Base-by-base conservation (phyloP, 331 rosid species). In the Dryas integrifolia region DNA sequence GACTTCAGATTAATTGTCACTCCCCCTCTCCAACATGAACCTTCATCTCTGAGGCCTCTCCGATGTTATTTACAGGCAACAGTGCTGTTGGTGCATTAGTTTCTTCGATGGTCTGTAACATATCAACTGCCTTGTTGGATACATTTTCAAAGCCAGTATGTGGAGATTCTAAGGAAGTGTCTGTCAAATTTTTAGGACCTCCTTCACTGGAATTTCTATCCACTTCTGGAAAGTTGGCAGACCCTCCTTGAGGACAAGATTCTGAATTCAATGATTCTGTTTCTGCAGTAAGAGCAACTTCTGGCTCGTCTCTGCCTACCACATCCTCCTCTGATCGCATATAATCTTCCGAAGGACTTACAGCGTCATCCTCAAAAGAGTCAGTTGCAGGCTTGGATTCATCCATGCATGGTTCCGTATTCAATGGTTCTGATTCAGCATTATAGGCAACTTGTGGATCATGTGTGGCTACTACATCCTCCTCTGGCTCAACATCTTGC, bases 201-300 rank as follows among this genome's bases (percentile, higher is more conserved):
- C 30, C 3, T 26, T 80, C 77, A 73, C 6, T 26, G 49, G 26
- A 46, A 74, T 69, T 67, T 68, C 65, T 61, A 13, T 79, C 68
- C 70, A 38, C 18, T 53, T 59, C 71, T 49, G 7, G n/a, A 67
- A 50, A 13, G 30, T 30, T 21, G 40, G 16, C 16, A 53, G 82
- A 76, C 40, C 62, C 78, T 81, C 74, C 86, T 18, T 2, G 63
- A 65, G 50, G 57, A 73, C 80, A 73, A 40, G 45, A 52, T 79
- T 46, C 69, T 30, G 57, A 57, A 75, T 49, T 60, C 77, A 48
- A 39, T 47, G 80, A 63, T 71, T 40, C 68, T 0, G 40, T 65
- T 72, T 81, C 76, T 64, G 77, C 87, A 46, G 60, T 44, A 43
- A 7, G 9, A 47, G 30, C 68, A 73, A 60, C 47, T 84, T 77